Evolutionary conservation across 2,329 filamentous ascomycete species (phyloP), one percentile per base, ranked within the genome.

Genomic region (Ramularia endophylla): DNA sequence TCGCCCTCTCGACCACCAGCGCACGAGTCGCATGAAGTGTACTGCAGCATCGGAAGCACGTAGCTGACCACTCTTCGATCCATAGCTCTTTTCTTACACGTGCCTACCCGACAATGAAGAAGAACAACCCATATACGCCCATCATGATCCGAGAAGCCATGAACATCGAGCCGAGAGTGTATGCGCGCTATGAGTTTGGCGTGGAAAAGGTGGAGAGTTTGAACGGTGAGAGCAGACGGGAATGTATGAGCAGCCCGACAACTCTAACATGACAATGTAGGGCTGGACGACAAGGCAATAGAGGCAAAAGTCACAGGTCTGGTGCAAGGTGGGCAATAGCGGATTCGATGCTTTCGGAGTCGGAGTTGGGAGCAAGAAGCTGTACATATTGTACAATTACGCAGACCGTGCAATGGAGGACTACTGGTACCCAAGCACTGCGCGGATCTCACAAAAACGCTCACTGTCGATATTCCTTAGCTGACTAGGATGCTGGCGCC

Each of bases 61-160:
- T 12, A 36, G 25, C 22, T 41, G 36, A 40, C 38, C 30, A 31
- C 20, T 2, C n/a, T 27, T 16, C 17, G 15, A 11, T 4, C 19
- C 8, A 13, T 57, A 95, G 92, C 66, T 82, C 85, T 20, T 98
- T 98, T 71, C 76, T 98, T 54, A 83, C 83, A 52, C 81, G 87
- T 64, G 82, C 88, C 54, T 98, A 98, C 69, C 92, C 92, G 34
- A 92, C 86, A 46, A 97, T 98, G 90, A 98, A 98, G 81, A 94
- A 94, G 76, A 86, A 90, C 77, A 98, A 98, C 73, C 92, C 92
- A 43, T 74, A 85, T 67, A 89, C 78, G 36, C 92, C 92, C 40
- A 97, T 98, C 68, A 74, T 98, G 74, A 81, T 98, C 61, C 86
- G 92, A 63, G 92, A 97, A 74, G 92, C 90, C 39, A 72, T 79